phyloP scores from a whole-genome alignment of 169 alveolate genomes.

The Plasmodium ovale region DNA sequence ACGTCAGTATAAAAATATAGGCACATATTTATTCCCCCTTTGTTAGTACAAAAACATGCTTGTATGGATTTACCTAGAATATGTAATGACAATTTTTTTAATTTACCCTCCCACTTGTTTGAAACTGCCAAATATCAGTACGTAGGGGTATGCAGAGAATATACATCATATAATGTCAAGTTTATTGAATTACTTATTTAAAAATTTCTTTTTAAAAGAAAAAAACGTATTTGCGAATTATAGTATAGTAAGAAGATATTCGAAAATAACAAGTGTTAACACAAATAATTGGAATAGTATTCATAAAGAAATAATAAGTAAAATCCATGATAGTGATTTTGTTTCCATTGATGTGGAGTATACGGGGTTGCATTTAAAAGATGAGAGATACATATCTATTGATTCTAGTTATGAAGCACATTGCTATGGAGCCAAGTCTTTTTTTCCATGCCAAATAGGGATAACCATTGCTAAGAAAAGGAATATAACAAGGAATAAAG shows the following conservation, averaged over 20 bases:
- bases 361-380: constrained; percentile 86
- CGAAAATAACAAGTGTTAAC: constrained; percentile 74
- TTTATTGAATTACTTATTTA: constrained; percentile 42
- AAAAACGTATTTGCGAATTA: constrained; percentile 18
- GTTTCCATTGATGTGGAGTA: constrained; percentile 87
- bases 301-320: constrained; percentile 60
- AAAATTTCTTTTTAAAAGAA: constrained; percentile 71
- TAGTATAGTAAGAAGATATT: constrained; percentile 44
- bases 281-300: constrained; percentile 71
- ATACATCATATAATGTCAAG: constrained; percentile 57
- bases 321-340: constrained; percentile 82
- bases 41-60: too few relatives aligned
- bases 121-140: not conserved
- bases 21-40: too few relatives aligned
- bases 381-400: constrained; percentile 88
- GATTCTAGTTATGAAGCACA: constrained; percentile 91
- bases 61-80: too few relatives aligned
- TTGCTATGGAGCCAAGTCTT: constrained; percentile 88
- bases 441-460: constrained; percentile 91
- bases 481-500: constrained; percentile 5
- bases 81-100: too few relatives aligned
- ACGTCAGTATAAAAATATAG: too few relatives aligned
- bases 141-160: not conserved
- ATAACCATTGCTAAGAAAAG: constrained; percentile 86
- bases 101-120: too few relatives aligned